These are phyloP conservation scores for Trichoderma erinaceum DNA, from an alignment of 495 filamentous ascomycete genomes.

Conservation along the genomic window DNA sequence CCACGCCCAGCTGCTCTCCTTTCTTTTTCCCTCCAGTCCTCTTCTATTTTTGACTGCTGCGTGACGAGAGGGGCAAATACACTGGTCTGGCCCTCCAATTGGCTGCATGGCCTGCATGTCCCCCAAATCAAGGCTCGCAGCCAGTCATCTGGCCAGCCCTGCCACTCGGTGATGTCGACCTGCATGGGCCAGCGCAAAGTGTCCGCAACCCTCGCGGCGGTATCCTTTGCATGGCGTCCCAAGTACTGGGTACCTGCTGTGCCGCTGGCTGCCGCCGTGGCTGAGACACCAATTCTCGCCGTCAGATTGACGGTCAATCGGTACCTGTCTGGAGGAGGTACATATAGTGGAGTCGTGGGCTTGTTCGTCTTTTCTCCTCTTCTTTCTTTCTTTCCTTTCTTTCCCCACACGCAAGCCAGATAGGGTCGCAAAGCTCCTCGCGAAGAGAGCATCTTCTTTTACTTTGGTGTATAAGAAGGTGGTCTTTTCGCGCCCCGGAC, in stretches of 20 bases:
- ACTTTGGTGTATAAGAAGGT: conserved; percentile 26
- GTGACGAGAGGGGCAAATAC: background rate
- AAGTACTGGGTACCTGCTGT: conserved; percentile 1
- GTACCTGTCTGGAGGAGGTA: conserved; percentile 6
- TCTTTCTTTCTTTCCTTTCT: conserved; percentile 25
- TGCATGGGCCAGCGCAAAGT: background rate
- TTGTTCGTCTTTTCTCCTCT: conserved; percentile 23
- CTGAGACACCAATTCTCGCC: background rate
- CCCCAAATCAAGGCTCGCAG: background rate
- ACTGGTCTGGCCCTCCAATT: background rate
- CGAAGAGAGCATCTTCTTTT: conserved; percentile 37
- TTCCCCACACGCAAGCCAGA: conserved; percentile 41
- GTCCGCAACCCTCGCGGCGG: background rate
- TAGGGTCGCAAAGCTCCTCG: conserved; percentile 45
- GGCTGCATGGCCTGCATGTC: background rate
- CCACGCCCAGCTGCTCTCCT: background rate
- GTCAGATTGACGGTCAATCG: conserved; percentile 6
- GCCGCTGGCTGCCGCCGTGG: conserved; percentile 7
- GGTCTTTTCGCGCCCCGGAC: conserved; percentile 35
- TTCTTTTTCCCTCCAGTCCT: background rate
- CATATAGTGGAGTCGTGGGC: background rate
- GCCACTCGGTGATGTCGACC: conserved; percentile 1
- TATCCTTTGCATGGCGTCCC: background rate
- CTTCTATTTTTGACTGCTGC: background rate
- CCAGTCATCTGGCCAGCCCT: background rate